A percentile compares a stretch with the other conserved stretches of the same genome.
Conservation (phyloP, 257 asterid species). For the Solanum tarijense region DNA sequence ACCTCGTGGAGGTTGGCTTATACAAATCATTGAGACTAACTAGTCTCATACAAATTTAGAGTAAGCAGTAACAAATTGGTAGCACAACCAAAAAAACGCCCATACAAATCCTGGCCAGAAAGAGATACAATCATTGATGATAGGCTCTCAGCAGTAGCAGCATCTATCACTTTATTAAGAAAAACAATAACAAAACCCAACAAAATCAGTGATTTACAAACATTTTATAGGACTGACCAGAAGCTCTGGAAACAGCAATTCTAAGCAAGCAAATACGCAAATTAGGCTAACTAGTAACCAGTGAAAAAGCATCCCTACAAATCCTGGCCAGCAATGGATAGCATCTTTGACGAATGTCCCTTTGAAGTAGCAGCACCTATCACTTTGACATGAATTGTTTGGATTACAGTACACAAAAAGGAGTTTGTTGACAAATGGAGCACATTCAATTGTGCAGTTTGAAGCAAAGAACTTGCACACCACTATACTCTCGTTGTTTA, state of each 20-base stretch:
- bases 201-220: neutral
- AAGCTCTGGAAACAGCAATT: neutral
- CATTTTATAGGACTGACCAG: neutral
- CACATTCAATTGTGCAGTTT: neutral
- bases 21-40: neutral
- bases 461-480: neutral
- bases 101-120: neutral
- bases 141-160: neutral
- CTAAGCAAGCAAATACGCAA: neutral
- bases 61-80: neutral
- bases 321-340: neutral
- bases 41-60: neutral
- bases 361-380: neutral
- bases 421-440: neutral
- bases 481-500: neutral
- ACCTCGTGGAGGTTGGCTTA: neutral
- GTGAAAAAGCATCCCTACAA: neutral
- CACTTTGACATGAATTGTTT: neutral
- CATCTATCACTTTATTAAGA: neutral
- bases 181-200: neutral
- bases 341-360: neutral
- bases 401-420: neutral
- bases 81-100: neutral
- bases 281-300: neutral
- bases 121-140: neutral